Evolutionary conservation across 306 rosid genomes (phyloP).

Genomic region (Prunus mume): DNA sequence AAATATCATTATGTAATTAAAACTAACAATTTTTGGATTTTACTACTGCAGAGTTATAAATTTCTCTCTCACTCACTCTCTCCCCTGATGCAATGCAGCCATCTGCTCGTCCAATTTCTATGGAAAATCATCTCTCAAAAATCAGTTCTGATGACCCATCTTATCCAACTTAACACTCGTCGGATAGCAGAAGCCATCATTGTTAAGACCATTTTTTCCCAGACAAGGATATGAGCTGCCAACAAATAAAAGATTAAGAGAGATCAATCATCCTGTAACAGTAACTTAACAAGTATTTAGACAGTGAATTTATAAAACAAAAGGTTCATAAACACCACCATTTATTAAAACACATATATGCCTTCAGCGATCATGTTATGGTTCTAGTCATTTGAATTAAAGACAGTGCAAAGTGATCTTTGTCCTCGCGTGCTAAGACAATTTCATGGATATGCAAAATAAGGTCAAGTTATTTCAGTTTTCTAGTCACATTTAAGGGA

Average conservation of each 20-base stretch:
- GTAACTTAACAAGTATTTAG: background rate
- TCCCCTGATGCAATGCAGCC: slow-evolving; percentile 5
- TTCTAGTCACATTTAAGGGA: slow-evolving; percentile 8
- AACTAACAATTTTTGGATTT: background rate
- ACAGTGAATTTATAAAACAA: background rate
- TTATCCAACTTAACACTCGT: slow-evolving; percentile 19
- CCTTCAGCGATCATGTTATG: background rate
- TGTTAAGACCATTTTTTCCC: slow-evolving; percentile 38
- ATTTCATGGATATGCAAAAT: background rate
- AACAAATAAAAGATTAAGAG: slow-evolving; percentile 15
- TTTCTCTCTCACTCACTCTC: background rate
- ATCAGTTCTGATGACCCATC: slow-evolving; percentile 3
- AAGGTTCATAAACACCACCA: background rate
- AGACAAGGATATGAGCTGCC: slow-evolving; percentile 65
- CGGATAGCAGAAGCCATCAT: slow-evolving; percentile 19
- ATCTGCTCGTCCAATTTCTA: background rate
- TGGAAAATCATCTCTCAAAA: background rate
- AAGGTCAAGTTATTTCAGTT: slow-evolving; percentile 4
- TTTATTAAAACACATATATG: background rate
- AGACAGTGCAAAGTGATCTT: background rate
- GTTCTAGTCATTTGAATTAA: background rate
- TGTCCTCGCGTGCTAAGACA: background rate
- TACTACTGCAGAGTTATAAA: background rate
- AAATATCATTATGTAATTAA: background rate
- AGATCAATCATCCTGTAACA: background rate